A percentile compares a stretch with the other conserved stretches of the same genome.
phyloP scores from a whole-genome alignment of 805 yeast genomes.

The Kluyveromyces dobzhanskii region DNA sequence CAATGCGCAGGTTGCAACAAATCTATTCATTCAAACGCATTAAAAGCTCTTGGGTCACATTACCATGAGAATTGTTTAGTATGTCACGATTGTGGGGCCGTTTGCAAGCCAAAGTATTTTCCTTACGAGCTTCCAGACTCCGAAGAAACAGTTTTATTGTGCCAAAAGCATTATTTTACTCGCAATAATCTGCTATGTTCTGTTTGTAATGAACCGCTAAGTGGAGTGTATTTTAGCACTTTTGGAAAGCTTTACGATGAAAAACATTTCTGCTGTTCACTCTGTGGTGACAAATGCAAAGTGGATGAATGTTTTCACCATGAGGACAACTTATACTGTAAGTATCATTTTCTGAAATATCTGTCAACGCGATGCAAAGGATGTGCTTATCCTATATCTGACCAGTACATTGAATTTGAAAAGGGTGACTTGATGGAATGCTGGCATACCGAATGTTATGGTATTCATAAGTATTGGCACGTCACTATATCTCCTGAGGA shows the following conservation, averaged over 20 bases:
- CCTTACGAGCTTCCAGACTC: conserved; percentile 50
- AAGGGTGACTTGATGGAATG: conserved; percentile 88
- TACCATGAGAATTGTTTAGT: conserved; percentile 84
- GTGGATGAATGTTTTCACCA: conserved; percentile 89
- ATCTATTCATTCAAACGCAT: conserved; percentile 64
- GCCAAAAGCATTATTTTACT: conserved; percentile 89
- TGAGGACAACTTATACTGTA: conserved; percentile 76
- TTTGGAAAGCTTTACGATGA: conserved; percentile 86
- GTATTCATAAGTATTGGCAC: conserved; percentile 96
- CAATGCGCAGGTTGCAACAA: conserved; percentile 45
- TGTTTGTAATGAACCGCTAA: conserved; percentile 73
- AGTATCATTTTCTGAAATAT: conserved; percentile 78
- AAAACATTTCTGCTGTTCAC: conserved; percentile 88
- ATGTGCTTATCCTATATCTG: conserved; percentile 81
- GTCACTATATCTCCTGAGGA: conserved; percentile 61
- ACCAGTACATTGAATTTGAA: conserved; percentile 87
- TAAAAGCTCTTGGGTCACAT: conserved; percentile 70
- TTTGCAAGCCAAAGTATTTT: conserved; percentile 81
- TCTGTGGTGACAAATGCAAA: conserved; percentile 80
- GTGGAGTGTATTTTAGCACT: conserved; percentile 93
- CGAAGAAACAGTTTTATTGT: conserved; percentile 49
- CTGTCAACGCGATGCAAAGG: conserved; percentile 91
- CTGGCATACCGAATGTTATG: conserved; percentile 99
- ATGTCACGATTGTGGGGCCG: conserved; percentile 75
- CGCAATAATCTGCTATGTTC: conserved; percentile 79